Evolutionary conservation across 2,329 filamentous ascomycete genomes (phyloP).

Genomic region (Apiospora hydei): DNA sequence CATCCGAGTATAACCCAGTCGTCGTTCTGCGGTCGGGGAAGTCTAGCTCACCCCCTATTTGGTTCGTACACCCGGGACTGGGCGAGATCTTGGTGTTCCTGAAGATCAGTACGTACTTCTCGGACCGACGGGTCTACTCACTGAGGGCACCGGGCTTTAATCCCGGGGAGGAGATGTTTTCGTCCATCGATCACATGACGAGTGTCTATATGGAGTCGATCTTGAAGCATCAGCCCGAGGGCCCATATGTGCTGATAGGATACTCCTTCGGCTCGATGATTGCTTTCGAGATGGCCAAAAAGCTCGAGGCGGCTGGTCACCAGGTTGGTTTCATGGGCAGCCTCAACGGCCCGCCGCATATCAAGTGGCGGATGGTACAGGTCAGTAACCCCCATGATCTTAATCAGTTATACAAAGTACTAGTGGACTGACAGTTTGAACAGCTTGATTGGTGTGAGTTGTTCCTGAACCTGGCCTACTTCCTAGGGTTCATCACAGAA

Average conservation of each 20-base stretch:
- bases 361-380: slow-evolving; percentile 45
- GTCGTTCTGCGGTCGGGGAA: slow-evolving; percentile 24
- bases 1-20: slow-evolving; percentile 19
- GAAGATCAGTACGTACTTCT: slow-evolving; percentile 28
- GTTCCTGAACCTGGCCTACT: slow-evolving; percentile 45
- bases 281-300: slow-evolving; percentile 53
- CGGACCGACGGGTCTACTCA: slow-evolving; percentile 26
- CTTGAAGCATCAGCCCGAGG: slow-evolving; percentile 46
- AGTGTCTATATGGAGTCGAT: slow-evolving; percentile 47
- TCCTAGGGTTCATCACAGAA: slow-evolving; percentile 45
- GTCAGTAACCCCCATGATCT: background rate
- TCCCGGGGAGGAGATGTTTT: slow-evolving; percentile 43
- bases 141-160: slow-evolving; percentile 41
- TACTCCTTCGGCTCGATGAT: slow-evolving; percentile 54
- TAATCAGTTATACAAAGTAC: too few relatives aligned
- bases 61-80: slow-evolving; percentile 28
- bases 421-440: background rate
- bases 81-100: slow-evolving; percentile 31
- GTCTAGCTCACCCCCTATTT: slow-evolving; percentile 15
- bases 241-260: slow-evolving; percentile 55
- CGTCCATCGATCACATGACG: slow-evolving; percentile 42
- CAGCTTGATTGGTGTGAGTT: slow-evolving; percentile 42
- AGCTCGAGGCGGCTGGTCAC: slow-evolving; percentile 46
- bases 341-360: slow-evolving; percentile 52
- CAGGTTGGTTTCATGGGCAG: slow-evolving; percentile 48